Base-by-base conservation (phyloP, 1,284 basidiomycete species). In the Moniliella sp. region DNA sequence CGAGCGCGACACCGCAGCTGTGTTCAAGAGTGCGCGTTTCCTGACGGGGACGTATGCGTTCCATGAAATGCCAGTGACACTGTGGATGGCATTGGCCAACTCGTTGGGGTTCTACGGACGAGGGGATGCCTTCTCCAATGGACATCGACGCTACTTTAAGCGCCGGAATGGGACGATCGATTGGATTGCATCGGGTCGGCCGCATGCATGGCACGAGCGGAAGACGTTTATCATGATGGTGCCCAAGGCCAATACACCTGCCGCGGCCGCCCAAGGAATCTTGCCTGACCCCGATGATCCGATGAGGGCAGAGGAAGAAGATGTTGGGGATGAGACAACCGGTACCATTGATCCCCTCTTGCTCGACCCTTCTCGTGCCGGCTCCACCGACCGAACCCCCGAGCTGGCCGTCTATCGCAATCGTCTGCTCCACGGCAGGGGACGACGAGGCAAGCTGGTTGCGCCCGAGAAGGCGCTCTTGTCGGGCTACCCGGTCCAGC, bases 31-130 rank as follows among this genome's bases (percentile, higher is more conserved):
- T 0, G 27, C 48, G 5, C 44, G 52, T 11, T 42, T 40, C 41
- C 25, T 58, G 26, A 36, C 45, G 12, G 38, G 38, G n/a, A 39
- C 39, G 16, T 44, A 41, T 27, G 50, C 54, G 27, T 58, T 58
- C 28, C 43, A 57, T 35, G 45, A 53, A 25, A 36, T 49, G 15
- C 46, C 49, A 12, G 35, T 48, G 23, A 45, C 47, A 26, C 31
- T 57, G 3, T 39, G 41, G 7, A 35, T 40, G 4, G 44, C 43
- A 3, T 11, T 58, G 2, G 42, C 46, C 2, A 55, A 54, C 26
- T 42, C 32, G 10, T 28, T 37, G 1, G 53, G 50, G 2, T 43
- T 52, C 23, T 47, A 54, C 26, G 45, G 46, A 14, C 28, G 48
- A 23, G 41, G 40, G 2, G 34, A 40, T 9, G 44, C 46, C 38